phyloP scores from a whole-genome alignment of 2,329 filamentous ascomycete species.

The Colletotrichum destructivum region DNA sequence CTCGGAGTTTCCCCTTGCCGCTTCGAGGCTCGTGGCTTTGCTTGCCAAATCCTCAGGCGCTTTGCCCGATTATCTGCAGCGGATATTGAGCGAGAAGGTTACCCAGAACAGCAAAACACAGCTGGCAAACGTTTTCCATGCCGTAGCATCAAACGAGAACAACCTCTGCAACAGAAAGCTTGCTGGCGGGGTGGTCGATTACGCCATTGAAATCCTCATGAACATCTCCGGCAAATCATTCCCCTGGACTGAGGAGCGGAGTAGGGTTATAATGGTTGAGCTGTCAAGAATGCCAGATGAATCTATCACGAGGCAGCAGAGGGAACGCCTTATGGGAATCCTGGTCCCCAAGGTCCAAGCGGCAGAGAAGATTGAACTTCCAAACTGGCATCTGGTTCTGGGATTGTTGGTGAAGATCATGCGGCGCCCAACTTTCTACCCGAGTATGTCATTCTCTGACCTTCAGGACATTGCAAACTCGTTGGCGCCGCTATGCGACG shows the following conservation, averaged over 20 bases:
- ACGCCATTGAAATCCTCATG: constrained; percentile 49
- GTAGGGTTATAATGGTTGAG: constrained; percentile 25
- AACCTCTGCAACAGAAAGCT: constrained; percentile 55
- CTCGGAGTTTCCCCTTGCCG: constrained; percentile 29
- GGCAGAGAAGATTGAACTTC: constrained; percentile 46
- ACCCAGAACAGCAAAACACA: constrained; percentile 2
- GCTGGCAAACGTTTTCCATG: constrained; percentile 49
- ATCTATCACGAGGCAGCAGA: constrained; percentile 58
- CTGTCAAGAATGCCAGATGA: constrained; percentile 56
- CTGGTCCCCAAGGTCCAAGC: constrained; percentile 48
- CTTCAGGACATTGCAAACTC: constrained; percentile 53
- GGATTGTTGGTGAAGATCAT: constrained; percentile 66
- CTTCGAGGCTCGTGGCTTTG: constrained; percentile 37
- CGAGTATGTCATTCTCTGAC: constrained; percentile 59
- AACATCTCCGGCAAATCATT: constrained; percentile 31
- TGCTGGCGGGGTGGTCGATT: constrained; percentile 51
- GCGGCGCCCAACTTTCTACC: constrained; percentile 66
- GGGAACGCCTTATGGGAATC: constrained; percentile 59
- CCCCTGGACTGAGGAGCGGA: constrained; percentile 32
- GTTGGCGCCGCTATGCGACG: constrained; percentile 43
- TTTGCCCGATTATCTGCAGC: constrained; percentile 35
- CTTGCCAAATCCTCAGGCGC: constrained; percentile 22
- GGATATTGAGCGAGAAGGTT: constrained; percentile 17
- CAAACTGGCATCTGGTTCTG: constrained; percentile 57
- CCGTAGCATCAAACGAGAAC: constrained; percentile 55